A percentile compares a stretch with the other conserved stretches of the same genome.
Conservation (phyloP, 768 basidiomycete genomes). For the Leccinum subtestaceum region DNA sequence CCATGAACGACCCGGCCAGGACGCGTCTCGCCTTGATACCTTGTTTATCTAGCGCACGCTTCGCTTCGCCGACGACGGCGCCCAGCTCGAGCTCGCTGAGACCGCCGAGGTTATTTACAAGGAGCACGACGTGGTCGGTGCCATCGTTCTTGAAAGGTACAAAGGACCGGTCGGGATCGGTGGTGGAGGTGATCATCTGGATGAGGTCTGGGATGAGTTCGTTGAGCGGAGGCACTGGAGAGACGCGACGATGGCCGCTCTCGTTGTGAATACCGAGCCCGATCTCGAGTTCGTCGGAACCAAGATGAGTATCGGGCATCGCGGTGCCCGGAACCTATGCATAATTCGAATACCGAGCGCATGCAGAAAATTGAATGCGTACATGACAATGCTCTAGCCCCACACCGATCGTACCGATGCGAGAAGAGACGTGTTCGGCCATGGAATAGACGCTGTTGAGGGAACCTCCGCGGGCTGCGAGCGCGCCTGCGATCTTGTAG, state of each 20-base stretch:
- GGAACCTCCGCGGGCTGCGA: slow-evolving; percentile 62
- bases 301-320: slow-evolving; percentile 51
- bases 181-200: slow-evolving; percentile 65
- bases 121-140: slow-evolving; percentile 66
- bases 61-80: slow-evolving; percentile 62
- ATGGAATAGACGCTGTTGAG: slow-evolving; percentile 67
- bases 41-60: slow-evolving; percentile 50
- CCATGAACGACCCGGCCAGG: slow-evolving; percentile 86
- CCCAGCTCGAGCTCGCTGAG: slow-evolving; percentile 79
- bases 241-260: slow-evolving; percentile 64
- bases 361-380: slow-evolving; percentile 3
- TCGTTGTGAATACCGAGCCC: slow-evolving; percentile 94
- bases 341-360: not conserved
- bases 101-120: slow-evolving; percentile 88
- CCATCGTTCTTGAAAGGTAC: slow-evolving; percentile 63
- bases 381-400: slow-evolving; percentile 91
- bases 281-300: slow-evolving; percentile 72
- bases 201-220: slow-evolving; percentile 70
- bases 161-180: slow-evolving; percentile 76
- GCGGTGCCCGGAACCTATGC: slow-evolving; percentile 73
- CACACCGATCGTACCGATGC: slow-evolving; percentile 79
- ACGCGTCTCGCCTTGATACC: slow-evolving; percentile 60
- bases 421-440: slow-evolving; percentile 64
- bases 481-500: slow-evolving; percentile 88
- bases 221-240: slow-evolving; percentile 68